phyloP scores from a whole-genome alignment of 2,329 filamentous ascomycete genomes.

The Plectosphaerella cucumerina region DNA sequence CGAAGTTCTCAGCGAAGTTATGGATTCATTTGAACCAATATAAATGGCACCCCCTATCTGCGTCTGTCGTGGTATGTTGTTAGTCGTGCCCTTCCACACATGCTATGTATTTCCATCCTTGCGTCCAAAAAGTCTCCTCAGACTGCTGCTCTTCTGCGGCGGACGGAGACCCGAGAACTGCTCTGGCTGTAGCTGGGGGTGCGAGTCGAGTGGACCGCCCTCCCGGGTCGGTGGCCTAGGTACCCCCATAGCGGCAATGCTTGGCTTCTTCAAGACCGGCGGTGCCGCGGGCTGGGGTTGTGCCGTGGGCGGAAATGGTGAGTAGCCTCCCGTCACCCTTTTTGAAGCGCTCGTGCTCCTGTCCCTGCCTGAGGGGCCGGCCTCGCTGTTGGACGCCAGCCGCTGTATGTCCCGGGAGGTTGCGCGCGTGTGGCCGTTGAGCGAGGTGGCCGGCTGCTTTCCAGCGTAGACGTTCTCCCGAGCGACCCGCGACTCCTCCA shows the following conservation, averaged over 20 bases:
- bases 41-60: too few relatives aligned
- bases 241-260: background rate
- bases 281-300: background rate
- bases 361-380: background rate
- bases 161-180: slow-evolving; percentile 17
- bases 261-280: background rate
- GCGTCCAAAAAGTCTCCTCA: slow-evolving; percentile 30
- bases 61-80: too few relatives aligned
- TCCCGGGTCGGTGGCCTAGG: background rate
- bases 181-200: background rate
- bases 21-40: too few relatives aligned
- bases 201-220: background rate
- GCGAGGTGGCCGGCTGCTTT: background rate
- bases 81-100: slow-evolving; percentile 18
- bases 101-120: slow-evolving; percentile 1
- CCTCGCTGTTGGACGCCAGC: background rate
- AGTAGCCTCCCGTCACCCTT: slow-evolving; percentile 1
- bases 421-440: background rate
- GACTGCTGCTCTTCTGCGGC: slow-evolving; percentile 27
- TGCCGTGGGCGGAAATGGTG: slow-evolving; percentile 7
- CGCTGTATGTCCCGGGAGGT: background rate
- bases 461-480: background rate
- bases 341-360: slow-evolving; percentile 2
- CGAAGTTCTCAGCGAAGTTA: too few relatives aligned
- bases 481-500: background rate